A percentile compares a stretch with the other conserved stretches of the same genome.
These are phyloP conservation scores for Lumnitzera littorea DNA, from an alignment of 345 rosid species.

Conservation along the genomic window DNA sequence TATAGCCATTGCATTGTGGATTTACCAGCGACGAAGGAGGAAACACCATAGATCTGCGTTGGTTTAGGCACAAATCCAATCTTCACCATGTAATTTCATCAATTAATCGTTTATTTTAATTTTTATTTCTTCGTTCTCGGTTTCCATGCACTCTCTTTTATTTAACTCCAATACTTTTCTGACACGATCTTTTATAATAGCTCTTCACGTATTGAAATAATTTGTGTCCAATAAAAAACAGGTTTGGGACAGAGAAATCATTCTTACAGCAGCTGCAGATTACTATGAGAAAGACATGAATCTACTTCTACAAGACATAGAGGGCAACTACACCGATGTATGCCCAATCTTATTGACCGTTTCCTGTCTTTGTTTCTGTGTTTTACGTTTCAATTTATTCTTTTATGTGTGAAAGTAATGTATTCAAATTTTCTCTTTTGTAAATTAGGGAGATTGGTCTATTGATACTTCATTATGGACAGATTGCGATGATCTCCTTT, in stretches of 20 bases:
- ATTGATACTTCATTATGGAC: conserved; percentile 70
- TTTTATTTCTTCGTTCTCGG: background rate
- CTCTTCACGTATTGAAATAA: background rate
- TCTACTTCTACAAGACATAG: conserved; percentile 61
- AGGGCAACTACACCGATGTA: conserved; percentile 70
- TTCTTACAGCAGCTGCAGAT: conserved; percentile 64
- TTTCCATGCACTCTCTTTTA: no score
- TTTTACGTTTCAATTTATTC: background rate
- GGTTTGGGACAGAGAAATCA: conserved; percentile 97
- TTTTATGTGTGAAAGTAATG: background rate
- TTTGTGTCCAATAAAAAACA: conserved; percentile 2
- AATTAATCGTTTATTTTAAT: background rate
- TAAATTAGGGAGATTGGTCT: conserved; percentile 65
- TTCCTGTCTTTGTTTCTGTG: background rate
- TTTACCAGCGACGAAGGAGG: conserved; percentile 86
- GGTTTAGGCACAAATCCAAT: conserved; percentile 88
- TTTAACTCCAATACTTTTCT: no score
- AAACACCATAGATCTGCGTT: conserved; percentile 70
- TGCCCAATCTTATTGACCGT: background rate
- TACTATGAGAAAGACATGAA: conserved; percentile 66
- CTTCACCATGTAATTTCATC: conserved; percentile 66
- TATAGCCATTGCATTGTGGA: conserved; percentile 87
- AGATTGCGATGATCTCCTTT: conserved; percentile 55
- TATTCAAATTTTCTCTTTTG: background rate
- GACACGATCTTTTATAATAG: background rate